Base-by-base conservation (phyloP, 1,284 basidiomycete genomes). In the Cerioporus squamosus region DNA sequence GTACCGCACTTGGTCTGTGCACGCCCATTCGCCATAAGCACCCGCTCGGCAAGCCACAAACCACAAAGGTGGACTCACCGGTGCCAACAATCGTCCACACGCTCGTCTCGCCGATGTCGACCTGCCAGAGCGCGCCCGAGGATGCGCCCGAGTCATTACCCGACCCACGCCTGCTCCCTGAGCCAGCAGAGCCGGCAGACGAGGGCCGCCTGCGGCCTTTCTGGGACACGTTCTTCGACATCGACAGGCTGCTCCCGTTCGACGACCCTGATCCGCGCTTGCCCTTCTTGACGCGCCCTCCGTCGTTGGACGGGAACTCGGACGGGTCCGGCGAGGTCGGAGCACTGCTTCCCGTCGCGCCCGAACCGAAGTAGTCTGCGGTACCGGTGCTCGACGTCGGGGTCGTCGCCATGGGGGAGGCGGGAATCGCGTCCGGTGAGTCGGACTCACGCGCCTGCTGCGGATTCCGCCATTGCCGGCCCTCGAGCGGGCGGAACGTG, bases 71-170 rank as follows among this genome's bases (percentile, higher is more conserved):
- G 33, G 57, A 63, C 80, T 74, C 72, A 91, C 90, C 90, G 63
- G 91, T 94, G 64, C 94, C 93, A 61, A 95, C 93, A 65, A 96
- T 94, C 15, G 93, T 95, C 94, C 94, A 96, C 39, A 95, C 90
- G 71, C 93, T 93, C 40, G 91, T 93, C 75, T 95, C 93, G 59
- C 91, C 91, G 60, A 93, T 91, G 72, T 93, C 90, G 55, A 93
- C 90, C 69, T 90, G 88, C 91, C 92, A 94, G 23, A 93, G 79
- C 17, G 91, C 90, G 53, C 91, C 91, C 3, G 90, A 91, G 44
- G 85, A 84, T 48, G 85, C 85, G 42, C 84, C 81, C 43, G 82
- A 72, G 58, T 91, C 89, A 65, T 85, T 85, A 31, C 81, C 77
- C 24, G 84, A 83, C 29, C 86, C 85, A 52, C 87, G 82, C 39